Evolutionary conservation across 352 stramenopile species (phyloP).

Genomic region (Phytophthora lateralis): DNA sequence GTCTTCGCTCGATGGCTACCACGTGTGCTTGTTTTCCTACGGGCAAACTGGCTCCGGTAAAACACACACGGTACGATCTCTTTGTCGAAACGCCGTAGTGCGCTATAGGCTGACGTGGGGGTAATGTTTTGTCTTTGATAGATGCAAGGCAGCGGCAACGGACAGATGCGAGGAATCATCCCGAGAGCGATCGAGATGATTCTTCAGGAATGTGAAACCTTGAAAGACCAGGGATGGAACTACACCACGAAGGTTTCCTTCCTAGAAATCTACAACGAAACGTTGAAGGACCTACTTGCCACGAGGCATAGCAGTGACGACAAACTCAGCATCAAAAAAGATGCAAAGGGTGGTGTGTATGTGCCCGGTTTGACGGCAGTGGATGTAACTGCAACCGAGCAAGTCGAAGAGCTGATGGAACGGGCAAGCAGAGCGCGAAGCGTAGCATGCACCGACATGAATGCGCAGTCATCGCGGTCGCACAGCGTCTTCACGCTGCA

Average conservation of each 20-base stretch:
- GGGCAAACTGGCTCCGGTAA: conserved; percentile 95
- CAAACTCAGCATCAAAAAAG: conserved; percentile 76
- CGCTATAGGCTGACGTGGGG: background rate
- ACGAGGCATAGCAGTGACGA: conserved; percentile 56
- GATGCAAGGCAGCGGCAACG: conserved; percentile 97
- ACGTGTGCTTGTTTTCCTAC: conserved; percentile 97
- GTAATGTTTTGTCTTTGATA: conserved; percentile 29
- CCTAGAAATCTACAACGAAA: conserved; percentile 99
- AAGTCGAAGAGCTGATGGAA: conserved; percentile 85
- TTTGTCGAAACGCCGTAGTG: conserved; percentile 3
- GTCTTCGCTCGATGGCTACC: conserved; percentile 96
- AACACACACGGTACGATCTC: conserved; percentile 85
- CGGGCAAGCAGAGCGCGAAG: conserved; percentile 66
- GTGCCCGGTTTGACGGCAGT: conserved; percentile 69
- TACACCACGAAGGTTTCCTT: conserved; percentile 97
- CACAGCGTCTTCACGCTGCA: conserved; percentile 87
- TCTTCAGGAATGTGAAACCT: conserved; percentile 56
- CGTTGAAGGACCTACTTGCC: conserved; percentile 96
- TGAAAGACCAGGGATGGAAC: conserved; percentile 89
- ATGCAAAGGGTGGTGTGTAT: conserved; percentile 63
- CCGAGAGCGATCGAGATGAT: conserved; percentile 97
- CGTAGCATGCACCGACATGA: conserved; percentile 95
- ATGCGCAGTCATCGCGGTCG: conserved; percentile 77
- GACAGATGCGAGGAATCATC: conserved; percentile 97
- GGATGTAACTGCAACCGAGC: conserved; percentile 52